Percentiles rank a stretch among this genome's conserved stretches.
phyloP scores from a whole-genome alignment of 306 rosid species.

The Pueraria montana region DNA sequence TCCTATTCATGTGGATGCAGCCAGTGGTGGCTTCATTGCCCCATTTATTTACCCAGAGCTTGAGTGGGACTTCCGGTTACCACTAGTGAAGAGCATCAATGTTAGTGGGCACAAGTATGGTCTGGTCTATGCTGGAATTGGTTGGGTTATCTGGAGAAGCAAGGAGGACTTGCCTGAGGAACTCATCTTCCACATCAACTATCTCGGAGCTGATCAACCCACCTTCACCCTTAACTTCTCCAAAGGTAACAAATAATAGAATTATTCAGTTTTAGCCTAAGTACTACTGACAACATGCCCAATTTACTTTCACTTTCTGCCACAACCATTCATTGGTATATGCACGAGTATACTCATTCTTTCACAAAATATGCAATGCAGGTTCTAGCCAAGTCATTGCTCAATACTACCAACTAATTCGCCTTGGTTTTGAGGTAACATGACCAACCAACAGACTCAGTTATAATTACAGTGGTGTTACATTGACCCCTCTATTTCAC shows the following conservation, averaged over 20 bases:
- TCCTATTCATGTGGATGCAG: constrained; percentile 96
- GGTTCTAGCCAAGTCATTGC: constrained; percentile 98
- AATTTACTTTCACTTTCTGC: background rate
- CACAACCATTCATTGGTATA: background rate
- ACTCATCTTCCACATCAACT: constrained; percentile 94
- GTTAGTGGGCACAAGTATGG: constrained; percentile 98
- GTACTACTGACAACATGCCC: background rate
- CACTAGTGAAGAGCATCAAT: constrained; percentile 90
- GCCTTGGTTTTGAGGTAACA: constrained; percentile 85
- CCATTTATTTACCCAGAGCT: constrained; percentile 92
- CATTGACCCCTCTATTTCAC: background rate
- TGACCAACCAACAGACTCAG: background rate
- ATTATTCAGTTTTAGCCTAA: background rate
- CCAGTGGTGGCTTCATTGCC: constrained; percentile 96
- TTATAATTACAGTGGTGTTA: background rate
- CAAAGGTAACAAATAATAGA: constrained; percentile 59
- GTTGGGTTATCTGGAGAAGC: constrained; percentile 93
- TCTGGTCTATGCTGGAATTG: constrained; percentile 91
- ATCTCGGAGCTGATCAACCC: constrained; percentile 97
- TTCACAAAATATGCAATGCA: constrained; percentile 53
- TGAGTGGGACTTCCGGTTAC: constrained; percentile 90
- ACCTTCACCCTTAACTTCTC: constrained; percentile 98
- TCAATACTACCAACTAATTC: constrained; percentile 93
- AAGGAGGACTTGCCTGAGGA: constrained; percentile 91
- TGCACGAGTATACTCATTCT: background rate